A percentile compares a stretch with the other conserved stretches of the same genome.
phyloP scores from a whole-genome alignment of 345 rosid genomes.

The Murraya paniculata region DNA sequence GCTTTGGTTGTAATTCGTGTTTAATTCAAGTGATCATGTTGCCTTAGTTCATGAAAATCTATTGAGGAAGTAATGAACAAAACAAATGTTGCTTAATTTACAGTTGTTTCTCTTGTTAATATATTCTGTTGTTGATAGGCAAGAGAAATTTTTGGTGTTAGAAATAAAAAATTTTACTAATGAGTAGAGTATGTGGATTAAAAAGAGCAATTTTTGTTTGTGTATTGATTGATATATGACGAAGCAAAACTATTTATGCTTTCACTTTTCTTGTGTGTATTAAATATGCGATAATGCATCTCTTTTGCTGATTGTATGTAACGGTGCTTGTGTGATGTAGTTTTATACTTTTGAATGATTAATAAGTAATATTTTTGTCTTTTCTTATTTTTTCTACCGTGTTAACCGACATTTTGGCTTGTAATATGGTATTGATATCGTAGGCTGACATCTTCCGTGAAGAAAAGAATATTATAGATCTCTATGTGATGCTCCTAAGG shows the following conservation, averaged over 20 bases:
- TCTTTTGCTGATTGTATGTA: neutral
- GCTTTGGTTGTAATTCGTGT: neutral
- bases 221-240: neutral
- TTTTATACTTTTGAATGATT: neutral
- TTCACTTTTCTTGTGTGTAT: neutral
- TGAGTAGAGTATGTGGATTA: neutral
- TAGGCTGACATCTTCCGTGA: conserved; percentile 91
- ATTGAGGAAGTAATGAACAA: neutral
- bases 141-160: neutral
- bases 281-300: neutral
- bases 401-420: neutral
- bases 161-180: neutral
- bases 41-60: neutral
- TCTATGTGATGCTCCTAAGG: conserved; percentile 89
- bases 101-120: neutral
- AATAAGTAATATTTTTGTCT: neutral
- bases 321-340: neutral
- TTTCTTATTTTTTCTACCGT: neutral
- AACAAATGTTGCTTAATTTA: neutral
- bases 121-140: neutral
- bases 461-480: conserved; percentile 84
- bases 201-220: neutral
- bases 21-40: neutral
- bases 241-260: neutral
- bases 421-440: conserved; percentile 18